Evolutionary conservation across 2,329 filamentous ascomycete species (phyloP).

Genomic region (Phoma sp.): DNA sequence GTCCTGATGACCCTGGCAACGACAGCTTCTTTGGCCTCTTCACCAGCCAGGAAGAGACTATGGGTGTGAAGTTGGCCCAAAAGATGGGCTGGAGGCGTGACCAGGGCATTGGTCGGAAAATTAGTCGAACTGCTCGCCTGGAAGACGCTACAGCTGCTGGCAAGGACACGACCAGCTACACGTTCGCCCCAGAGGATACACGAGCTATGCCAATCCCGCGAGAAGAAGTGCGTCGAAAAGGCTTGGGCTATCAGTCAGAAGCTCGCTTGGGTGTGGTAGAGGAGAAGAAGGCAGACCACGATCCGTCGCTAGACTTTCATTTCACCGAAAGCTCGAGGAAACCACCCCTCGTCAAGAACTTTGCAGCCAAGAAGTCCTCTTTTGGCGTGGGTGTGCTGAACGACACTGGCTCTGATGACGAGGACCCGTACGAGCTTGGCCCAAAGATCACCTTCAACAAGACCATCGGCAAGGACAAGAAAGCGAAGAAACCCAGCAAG

Average conservation of each 20-base stretch:
- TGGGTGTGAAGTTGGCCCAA: conserved; percentile 83
- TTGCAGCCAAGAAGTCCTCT: conserved; percentile 67
- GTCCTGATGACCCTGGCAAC: conserved; percentile 60
- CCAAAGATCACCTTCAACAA: conserved; percentile 88
- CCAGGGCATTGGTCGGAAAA: conserved; percentile 88
- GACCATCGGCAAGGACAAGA: conserved; percentile 81
- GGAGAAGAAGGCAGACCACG: conserved; percentile 27
- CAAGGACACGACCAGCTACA: conserved; percentile 58
- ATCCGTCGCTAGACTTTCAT: conserved; percentile 25
- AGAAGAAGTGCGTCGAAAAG: conserved; percentile 71
- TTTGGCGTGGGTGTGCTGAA: conserved; percentile 91
- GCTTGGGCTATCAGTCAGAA: conserved; percentile 71
- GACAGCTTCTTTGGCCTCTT: conserved; percentile 75
- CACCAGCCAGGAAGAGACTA: conserved; percentile 75
- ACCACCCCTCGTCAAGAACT: conserved; percentile 40
- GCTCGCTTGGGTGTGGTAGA: conserved; percentile 54
- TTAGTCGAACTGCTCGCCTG: conserved; percentile 75
- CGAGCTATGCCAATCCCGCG: conserved; percentile 69
- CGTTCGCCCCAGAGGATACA: conserved; percentile 86
- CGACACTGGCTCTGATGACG: conserved; percentile 92
- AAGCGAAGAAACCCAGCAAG: conserved; percentile 62
- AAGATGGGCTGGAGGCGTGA: conserved; percentile 97
- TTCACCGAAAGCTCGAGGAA: conserved; percentile 33
- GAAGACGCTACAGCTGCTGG: conserved; percentile 55
- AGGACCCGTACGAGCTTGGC: conserved; percentile 91